Evolutionary conservation across 345 rosid genomes (phyloP).

Genomic region (Syzygium jambos): DNA sequence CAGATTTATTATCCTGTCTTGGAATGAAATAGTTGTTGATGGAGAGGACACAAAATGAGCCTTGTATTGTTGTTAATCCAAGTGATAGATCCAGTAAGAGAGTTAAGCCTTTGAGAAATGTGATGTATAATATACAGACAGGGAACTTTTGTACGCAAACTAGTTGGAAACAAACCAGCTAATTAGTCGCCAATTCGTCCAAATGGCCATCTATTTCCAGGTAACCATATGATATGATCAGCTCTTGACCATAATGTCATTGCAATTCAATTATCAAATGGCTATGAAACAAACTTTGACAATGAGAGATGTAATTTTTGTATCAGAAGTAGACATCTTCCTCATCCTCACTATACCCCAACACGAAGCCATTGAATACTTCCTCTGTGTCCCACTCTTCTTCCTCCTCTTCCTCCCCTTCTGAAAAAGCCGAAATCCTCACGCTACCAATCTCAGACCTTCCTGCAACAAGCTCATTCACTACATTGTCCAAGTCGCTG

Average conservation of each 20-base stretch:
- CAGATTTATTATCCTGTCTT: background rate
- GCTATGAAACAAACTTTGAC: background rate
- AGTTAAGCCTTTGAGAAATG: background rate
- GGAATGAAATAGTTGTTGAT: background rate
- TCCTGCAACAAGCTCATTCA: slow-evolving; percentile 33
- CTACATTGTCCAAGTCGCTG: slow-evolving; percentile 26
- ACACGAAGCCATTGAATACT: slow-evolving; percentile 20
- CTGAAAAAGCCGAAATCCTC: slow-evolving; percentile 56
- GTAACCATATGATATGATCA: background rate
- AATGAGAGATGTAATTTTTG: background rate
- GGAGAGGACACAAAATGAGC: background rate
- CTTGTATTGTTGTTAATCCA: background rate
- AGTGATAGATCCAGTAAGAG: background rate
- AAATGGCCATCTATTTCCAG: background rate
- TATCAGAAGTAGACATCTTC: background rate
- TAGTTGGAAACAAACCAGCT: background rate
- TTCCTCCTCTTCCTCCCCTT: slow-evolving; percentile 36
- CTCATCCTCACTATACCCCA: slow-evolving; percentile 39
- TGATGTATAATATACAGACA: background rate
- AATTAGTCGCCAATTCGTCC: background rate
- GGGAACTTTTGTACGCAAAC: background rate
- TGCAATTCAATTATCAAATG: background rate
- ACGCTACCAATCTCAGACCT: slow-evolving; percentile 37
- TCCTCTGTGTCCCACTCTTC: slow-evolving; percentile 25
- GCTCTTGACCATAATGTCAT: background rate